Evolutionary conservation across 1,139 yeast species (phyloP), one percentile per base, ranked within the genome.

Genomic region (Sugiyamaella sp.): DNA sequence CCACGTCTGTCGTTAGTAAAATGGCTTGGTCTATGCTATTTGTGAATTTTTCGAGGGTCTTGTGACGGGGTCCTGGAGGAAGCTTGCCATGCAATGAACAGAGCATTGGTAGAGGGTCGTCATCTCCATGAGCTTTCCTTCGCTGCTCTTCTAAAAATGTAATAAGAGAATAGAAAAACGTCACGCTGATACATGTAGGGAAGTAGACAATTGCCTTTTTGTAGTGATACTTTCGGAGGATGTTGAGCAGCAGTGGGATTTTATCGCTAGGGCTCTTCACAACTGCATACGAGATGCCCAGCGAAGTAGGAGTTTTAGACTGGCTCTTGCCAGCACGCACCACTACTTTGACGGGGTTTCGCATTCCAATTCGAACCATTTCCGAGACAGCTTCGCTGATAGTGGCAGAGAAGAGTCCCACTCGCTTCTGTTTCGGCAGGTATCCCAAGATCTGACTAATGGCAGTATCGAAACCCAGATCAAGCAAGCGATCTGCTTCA

Each of bases 381-480:
- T 70, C 68, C 12, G 65, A 64, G 4, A 72, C 90, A 0, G 96
- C 96, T 48, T 89, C 82, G 1, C 89, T 80, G 45, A 91, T 81
- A 0, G 98, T 91, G 1, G 98, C 98, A 1, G 96, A 89, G 67
- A 90, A 91, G 29, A 91, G 74, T 0, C 99, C 99, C 0, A 96
- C 90, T 65, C 99, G 79, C 65, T 96, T 81, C 71, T 93, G 99
- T 63, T 88, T 86, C 0, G 99, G 97, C 38, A 91, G 73, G 46
- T 78, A 71, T 49, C 80, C 78, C 45, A 90, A 75, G 27, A 90
- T 87, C 37, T 78, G 74, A 37, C 84, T 81, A 16, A 88, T 84
- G 54, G 89, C 90, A 50, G 75, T 76, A 38, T 81, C 82, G 67
- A 91, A 91, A 35, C 93, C 88, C 39, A 84, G 70, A 68, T 91